Evolutionary conservation across 495 filamentous ascomycete species (phyloP).

Genomic region (Annulohypoxylon nitens): DNA sequence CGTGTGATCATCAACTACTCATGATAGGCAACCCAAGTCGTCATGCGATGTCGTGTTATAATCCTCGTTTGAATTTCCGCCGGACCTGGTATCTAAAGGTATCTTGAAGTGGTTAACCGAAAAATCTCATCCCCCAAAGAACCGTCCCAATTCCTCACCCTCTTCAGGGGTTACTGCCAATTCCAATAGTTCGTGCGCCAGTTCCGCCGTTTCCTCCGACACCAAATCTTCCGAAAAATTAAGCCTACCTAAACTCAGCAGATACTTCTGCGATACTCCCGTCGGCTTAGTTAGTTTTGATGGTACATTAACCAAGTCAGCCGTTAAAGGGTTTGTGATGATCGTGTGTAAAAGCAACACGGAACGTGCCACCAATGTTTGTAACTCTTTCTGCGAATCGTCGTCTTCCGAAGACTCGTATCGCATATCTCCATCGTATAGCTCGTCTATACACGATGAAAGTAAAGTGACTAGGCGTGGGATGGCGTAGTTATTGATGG

Average conservation of each 20-base stretch:
- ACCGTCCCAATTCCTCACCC: constrained; percentile 55
- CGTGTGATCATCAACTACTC: background rate
- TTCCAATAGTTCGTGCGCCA: constrained; percentile 62
- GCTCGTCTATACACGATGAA: constrained; percentile 58
- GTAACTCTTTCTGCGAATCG: constrained; percentile 36
- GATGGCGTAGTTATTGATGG: constrained; percentile 55
- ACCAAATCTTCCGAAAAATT: constrained; percentile 62
- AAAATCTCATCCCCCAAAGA: constrained; percentile 53
- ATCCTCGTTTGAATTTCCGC: constrained; percentile 12
- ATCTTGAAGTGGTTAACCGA: constrained; percentile 19
- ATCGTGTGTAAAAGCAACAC: constrained; percentile 59
- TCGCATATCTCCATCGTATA: constrained; percentile 59
- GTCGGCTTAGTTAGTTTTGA: constrained; percentile 54
- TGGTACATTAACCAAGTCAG: constrained; percentile 52
- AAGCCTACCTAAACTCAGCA: constrained; percentile 59
- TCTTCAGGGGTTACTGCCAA: constrained; percentile 61
- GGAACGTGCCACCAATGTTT: constrained; percentile 46
- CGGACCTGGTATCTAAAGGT: constrained; percentile 11
- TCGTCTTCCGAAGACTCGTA: constrained; percentile 42
- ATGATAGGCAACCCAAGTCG: background rate
- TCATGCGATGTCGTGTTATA: background rate
- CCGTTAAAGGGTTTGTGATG: constrained; percentile 55
- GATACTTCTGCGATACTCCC: constrained; percentile 58
- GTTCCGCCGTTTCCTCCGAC: constrained; percentile 62
- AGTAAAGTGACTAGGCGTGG: constrained; percentile 57